Evolutionary conservation across 768 basidiomycete species (phyloP), one percentile per base, ranked within the genome.

Genomic region (Psilocybe subaeruginosa): DNA sequence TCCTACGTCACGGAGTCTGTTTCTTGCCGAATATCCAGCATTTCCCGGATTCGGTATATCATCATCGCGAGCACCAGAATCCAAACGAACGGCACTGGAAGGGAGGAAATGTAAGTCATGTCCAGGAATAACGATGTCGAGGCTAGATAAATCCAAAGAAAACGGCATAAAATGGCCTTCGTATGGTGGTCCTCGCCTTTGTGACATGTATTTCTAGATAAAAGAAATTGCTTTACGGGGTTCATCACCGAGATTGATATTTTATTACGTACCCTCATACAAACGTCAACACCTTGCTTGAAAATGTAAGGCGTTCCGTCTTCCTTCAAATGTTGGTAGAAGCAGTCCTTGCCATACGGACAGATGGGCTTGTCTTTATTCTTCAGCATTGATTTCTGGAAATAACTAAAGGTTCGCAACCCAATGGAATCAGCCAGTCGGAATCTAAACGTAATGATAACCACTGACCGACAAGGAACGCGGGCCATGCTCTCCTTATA

Each of bases 291-390:
- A 5, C 90, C 90, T 45, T 83, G 73, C 41, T 70, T 65, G 66
- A 90, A 90, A 2, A 82, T 66, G 64, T 85, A 78, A 0, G 78
- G 77, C 8, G 89, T 84, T 9, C 91, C 92, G 64, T 93, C 91
- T 0, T 76, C 73, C 27, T 88, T 87, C 52, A 76, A 65, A 68
- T 94, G 92, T 66, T 85, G 82, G 69, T 92, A 94, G 71, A 94
- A 92, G 70, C 92, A 94, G 60, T 93, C 92, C 51, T 79, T 78
- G 46, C 92, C 92, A 65, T 91, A 94, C 0, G 90, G 92, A 73
- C 92, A 94, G 56, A 82, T 82, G 0, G 87, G 86, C 50, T 76
- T 78, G 14, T 68, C 67, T 7, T 72, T 69, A 54, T 72, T 68
- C 48, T 73, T 72, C 7, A 72, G 70, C 41, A 76, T 76, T 3